Base-by-base conservation (phyloP, 2,329 filamentous ascomycete genomes). In the Graphilbum sp. region DNA sequence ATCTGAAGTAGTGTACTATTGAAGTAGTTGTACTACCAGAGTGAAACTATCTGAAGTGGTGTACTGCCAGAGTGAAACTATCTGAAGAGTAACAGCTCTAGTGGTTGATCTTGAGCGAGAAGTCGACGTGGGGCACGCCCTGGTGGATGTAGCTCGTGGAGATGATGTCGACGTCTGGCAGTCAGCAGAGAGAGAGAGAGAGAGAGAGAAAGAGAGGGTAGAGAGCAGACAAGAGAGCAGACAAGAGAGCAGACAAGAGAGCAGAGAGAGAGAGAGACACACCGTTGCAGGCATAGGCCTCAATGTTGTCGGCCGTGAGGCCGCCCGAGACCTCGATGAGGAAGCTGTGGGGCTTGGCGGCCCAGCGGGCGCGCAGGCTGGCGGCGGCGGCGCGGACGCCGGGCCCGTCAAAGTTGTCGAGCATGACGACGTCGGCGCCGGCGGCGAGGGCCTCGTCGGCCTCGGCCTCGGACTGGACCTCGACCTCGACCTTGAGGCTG, bases 111-210 rank as follows among this genome's bases (percentile, higher is more conserved):
- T 98, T 98, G 48, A 98, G 67, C 5, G 87, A 95, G 56, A 95
- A 96, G 57, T 98, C 90, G 34, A 98, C 76, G 54, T 95, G 86
- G 23, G 81, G 75, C 3, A 92, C 85, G 3, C 90, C 88, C 62
- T 98, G 90, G 53, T 98, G 90, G 52, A 98, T 95, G 37, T 83
- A 88, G 55, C 87, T 95, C 32, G 88, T 95, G 32, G 87, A 95
- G 49, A 96, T 77, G 47, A 98, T 87, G 58, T 98, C 90, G 48
- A 98, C 76, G 59, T 96, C 86, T 69, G 15, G 16, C 16, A 15
- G n/a, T 9, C 12, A 35, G 16, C 19, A 2, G n/a, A 13, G 13
- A 13, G 9, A 15, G 16, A 4, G 30, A 8, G 7, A 32, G 16
- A 32, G 17, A 12, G 16, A 32, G 8, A 32, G 15, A 29, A 29